Evolutionary conservation across 2,329 filamentous ascomycete species (phyloP).

Genomic region (Teratosphaeria gauchensis): DNA sequence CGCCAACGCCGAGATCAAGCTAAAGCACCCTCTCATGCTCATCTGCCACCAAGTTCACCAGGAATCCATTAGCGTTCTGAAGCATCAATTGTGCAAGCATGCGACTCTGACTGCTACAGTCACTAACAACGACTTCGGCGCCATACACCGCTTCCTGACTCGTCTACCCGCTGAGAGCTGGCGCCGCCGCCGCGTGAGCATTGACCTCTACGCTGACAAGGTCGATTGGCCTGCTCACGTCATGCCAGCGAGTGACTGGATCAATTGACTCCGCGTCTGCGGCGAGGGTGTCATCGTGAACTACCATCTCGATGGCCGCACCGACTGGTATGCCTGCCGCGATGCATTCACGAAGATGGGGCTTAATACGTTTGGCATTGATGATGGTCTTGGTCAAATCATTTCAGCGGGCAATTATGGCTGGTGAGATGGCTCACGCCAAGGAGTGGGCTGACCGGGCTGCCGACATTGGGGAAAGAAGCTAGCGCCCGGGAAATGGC

Average conservation of each 20-base stretch:
- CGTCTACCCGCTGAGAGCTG: not conserved
- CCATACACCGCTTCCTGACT: not conserved
- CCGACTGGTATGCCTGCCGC: not conserved
- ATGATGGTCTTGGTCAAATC: too few relatives aligned
- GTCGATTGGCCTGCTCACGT: not conserved
- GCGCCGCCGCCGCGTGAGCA: not conserved
- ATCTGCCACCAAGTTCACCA: not conserved
- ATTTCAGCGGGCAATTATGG: too few relatives aligned
- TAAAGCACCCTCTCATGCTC: not conserved
- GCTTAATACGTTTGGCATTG: too few relatives aligned
- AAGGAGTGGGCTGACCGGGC: too few relatives aligned
- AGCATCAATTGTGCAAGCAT: not conserved
- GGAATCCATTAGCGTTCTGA: not conserved
- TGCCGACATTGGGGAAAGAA: too few relatives aligned
- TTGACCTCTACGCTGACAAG: not conserved
- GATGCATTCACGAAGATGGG: not conserved
- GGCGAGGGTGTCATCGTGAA: not conserved
- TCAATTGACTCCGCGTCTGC: not conserved
- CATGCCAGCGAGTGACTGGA: not conserved
- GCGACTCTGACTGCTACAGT: not conserved
- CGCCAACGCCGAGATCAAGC: not conserved
- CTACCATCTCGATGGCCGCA: not conserved
- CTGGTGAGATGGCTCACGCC: too few relatives aligned
- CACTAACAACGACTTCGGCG: not conserved
- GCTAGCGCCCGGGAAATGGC: too few relatives aligned